These are phyloP conservation scores for Oryza meyeriana DNA, from an alignment of 176 grass and related monocot species.

Conservation along the genomic window DNA sequence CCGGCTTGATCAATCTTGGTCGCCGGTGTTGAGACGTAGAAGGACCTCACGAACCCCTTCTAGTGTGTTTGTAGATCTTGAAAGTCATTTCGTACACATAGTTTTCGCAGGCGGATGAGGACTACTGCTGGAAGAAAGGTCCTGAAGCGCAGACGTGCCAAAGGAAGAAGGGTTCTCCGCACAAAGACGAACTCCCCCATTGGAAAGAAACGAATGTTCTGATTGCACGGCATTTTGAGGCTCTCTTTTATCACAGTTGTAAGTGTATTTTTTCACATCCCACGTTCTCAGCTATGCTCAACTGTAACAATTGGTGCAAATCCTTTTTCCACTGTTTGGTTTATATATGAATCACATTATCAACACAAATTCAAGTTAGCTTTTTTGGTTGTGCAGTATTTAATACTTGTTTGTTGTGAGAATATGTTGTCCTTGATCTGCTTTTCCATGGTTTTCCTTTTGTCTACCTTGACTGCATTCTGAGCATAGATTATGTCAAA, in stretches of 20 bases:
- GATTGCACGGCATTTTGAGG: conserved; percentile 18
- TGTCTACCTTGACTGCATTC: not conserved
- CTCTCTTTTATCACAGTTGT: not conserved
- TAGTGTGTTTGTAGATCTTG: no score
- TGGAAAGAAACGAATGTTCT: conserved; percentile 38
- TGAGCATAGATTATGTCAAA: not conserved
- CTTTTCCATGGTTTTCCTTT: conserved; percentile 14
- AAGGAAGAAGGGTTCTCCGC: conserved; percentile 90
- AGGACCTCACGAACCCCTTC: no score
- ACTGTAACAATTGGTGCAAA: conserved; percentile 32
- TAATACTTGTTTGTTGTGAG: conserved; percentile 6
- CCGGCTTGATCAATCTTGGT: conserved; percentile 74
- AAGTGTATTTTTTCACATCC: conserved; percentile 31
- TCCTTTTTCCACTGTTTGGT: not conserved
- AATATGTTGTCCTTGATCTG: not conserved
- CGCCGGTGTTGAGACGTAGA: no score
- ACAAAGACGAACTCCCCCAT: conserved; percentile 68
- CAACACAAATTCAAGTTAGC: conserved; percentile 15
- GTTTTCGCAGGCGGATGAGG: conserved; percentile 74
- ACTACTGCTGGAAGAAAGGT: conserved; percentile 62
- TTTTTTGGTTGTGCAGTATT: not conserved
- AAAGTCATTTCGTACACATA: conserved; percentile 83
- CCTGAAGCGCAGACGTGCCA: conserved; percentile 70
- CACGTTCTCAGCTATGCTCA: not conserved
- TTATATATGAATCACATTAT: conserved; percentile 3